Evolutionary conservation across 805 yeast species (phyloP), one percentile per base, ranked within the genome.

Genomic region (Scheffersomyces lignosus): DNA sequence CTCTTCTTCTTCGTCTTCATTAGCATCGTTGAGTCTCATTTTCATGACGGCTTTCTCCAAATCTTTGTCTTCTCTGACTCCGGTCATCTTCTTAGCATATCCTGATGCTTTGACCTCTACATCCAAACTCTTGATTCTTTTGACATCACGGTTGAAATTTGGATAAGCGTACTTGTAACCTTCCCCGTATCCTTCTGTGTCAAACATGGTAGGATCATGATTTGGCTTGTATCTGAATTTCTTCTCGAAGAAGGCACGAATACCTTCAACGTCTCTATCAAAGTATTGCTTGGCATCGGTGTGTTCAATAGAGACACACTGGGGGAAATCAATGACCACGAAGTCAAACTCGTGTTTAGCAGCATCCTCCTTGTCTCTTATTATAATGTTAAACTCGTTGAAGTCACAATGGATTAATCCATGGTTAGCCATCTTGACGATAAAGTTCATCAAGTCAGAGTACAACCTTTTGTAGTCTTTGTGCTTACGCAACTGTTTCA

Each of bases 391-490:
- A 63, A 93, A 93, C 65, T 93, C 99, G 61, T 93, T 93, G 68
- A 82, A 93, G 69, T 93, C 99, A 73, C 99, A 91, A 63, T 93
- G 99, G 36, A 93, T 89, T 38, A 93, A 71, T 1, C 99, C 99
- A 49, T 83, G 78, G 52, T 85, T 82, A 4, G 86, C 99, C 36
- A 93, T 67, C 43, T 80, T 75, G 10, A 90, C 95, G 15, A 86
- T 82, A 54, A 93, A 90, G 39, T 72, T 68, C 98, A 93, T 91
- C 54, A 93, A 70, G 37, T 87, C 83, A 18, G 88, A 80, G 58
- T 93, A 93, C 33, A 93, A 71, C 44, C 78, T 74, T 43, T 80
- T 78, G 51, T 84, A 78, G 45, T 86, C 77, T 10, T 72, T 70
- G 54, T 87, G 93, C 45, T 79, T 80, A 47, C 79, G 75, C 48